Percentiles rank a stretch among this genome's conserved stretches.
phyloP scores from a whole-genome alignment of 495 filamentous ascomycete genomes.

The Corynascus novoguineensis region DNA sequence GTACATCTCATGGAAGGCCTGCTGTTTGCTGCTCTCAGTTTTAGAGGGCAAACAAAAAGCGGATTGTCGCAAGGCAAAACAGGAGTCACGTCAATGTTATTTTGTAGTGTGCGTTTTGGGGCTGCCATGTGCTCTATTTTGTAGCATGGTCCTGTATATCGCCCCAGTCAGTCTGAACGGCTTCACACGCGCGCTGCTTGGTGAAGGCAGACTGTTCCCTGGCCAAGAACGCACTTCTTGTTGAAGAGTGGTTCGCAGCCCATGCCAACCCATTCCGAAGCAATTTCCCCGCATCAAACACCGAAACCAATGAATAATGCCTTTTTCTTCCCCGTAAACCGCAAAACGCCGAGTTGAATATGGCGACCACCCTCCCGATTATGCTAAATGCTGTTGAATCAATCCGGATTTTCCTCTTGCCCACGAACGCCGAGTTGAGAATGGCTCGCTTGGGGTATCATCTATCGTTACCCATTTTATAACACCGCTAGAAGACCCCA shows the following conservation, averaged over 20 bases:
- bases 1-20: no score
- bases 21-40: no score
- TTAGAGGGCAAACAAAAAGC: no score
- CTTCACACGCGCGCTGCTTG: conserved; percentile 21
- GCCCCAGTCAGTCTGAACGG: conserved; percentile 5
- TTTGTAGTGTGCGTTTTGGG: background rate
- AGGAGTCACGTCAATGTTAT: background rate
- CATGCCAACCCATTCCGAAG: background rate
- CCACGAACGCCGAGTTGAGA: conserved; percentile 34
- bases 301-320: conserved; percentile 2
- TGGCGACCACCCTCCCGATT: conserved; percentile 27
- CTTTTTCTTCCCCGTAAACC: conserved; percentile 20
- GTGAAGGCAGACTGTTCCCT: conserved; percentile 19
- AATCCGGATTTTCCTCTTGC: conserved; percentile 27
- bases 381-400: conserved; percentile 35
- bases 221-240: conserved; percentile 23
- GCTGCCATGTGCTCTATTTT: background rate
- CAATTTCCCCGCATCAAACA: conserved; percentile 9
- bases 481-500: conserved; percentile 31
- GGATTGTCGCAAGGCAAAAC: no score
- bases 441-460: conserved; percentile 35
- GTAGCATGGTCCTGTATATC: conserved; percentile 2
- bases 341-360: conserved; percentile 33
- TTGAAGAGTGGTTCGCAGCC: conserved; percentile 23
- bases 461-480: conserved; percentile 27